Percentiles rank a stretch among this genome's conserved stretches.
These are phyloP conservation scores for Cerrena zonata DNA, from an alignment of 1,284 basidiomycete genomes.

Conservation along the genomic window DNA sequence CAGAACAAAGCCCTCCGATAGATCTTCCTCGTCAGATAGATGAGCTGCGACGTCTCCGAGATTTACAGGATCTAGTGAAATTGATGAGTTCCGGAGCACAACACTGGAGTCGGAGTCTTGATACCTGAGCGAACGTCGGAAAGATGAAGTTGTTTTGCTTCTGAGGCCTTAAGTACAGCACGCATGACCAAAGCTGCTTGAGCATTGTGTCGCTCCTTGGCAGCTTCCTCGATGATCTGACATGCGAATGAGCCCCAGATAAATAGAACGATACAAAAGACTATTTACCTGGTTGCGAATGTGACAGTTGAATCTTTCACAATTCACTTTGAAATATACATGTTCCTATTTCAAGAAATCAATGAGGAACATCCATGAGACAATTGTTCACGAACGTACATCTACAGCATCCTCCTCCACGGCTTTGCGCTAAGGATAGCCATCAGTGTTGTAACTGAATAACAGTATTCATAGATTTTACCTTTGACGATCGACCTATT, in stretches of 20 bases:
- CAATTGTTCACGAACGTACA: constrained; percentile 32
- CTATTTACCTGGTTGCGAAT: constrained; percentile 76
- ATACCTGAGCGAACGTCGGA: constrained; percentile 62
- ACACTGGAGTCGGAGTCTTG: constrained; percentile 9
- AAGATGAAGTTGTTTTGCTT: constrained; percentile 56
- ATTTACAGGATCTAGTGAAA: constrained; percentile 52
- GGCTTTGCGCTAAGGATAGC: constrained; percentile 44
- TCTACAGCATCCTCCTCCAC: constrained; percentile 59
- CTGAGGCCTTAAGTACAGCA: constrained; percentile 65
- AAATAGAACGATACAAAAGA: neutral
- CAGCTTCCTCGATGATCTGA: constrained; percentile 73
- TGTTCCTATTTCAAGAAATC: constrained; percentile 44
- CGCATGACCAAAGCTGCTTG: constrained; percentile 67
- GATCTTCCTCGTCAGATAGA: constrained; percentile 52
- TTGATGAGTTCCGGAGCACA: neutral
- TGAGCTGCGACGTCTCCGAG: constrained; percentile 55
- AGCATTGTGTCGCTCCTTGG: constrained; percentile 72
- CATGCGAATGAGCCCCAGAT: constrained; percentile 2
- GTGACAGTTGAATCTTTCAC: constrained; percentile 82
- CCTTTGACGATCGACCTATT: constrained; percentile 46
- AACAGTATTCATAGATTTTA: constrained; percentile 20
- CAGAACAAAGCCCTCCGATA: constrained; percentile 52
- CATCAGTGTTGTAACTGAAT: constrained; percentile 5
- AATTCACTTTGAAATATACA: constrained; percentile 80
- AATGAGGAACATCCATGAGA: neutral